Evolutionary conservation across 108 stramenopile species (phyloP).

Genomic region (Nitzschia sp.): DNA sequence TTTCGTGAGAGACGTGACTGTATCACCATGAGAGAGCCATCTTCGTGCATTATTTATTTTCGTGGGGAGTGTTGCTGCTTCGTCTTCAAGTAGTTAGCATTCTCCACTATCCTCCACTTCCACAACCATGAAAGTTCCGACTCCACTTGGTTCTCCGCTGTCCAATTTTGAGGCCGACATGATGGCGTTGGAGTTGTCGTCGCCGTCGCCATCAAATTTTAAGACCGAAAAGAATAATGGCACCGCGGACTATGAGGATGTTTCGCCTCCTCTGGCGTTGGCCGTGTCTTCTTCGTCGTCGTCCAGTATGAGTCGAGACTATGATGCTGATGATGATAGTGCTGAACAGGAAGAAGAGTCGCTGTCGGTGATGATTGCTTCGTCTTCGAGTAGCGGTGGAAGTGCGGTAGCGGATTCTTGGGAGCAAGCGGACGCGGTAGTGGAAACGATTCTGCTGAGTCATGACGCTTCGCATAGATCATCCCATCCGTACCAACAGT

Average conservation of each 20-base stretch:
- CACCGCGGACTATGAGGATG: not conserved
- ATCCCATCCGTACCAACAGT: no score
- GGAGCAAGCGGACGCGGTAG: constrained; percentile 4
- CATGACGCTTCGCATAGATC: not conserved
- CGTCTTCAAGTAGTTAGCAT: not conserved
- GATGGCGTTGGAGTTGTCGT: not conserved
- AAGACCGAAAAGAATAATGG: not conserved
- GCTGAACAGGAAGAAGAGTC: no score
- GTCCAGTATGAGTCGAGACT: not conserved
- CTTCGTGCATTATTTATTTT: no score
- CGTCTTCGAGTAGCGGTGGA: not conserved
- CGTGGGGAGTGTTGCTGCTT: not conserved
- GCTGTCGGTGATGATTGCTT: not conserved
- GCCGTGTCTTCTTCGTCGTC: not conserved
- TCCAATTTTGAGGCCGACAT: not conserved
- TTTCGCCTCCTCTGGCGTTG: not conserved
- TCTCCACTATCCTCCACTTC: not conserved
- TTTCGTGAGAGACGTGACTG: no score
- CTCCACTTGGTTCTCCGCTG: not conserved
- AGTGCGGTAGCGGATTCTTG: not conserved
- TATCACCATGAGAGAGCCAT: no score
- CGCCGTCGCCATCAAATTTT: not conserved
- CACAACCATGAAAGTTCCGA: not conserved
- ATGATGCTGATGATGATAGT: no score
- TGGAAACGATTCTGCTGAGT: not conserved